These are phyloP conservation scores for Solanum peruvianum DNA, from an alignment of 257 asterid species.

Conservation along the genomic window DNA sequence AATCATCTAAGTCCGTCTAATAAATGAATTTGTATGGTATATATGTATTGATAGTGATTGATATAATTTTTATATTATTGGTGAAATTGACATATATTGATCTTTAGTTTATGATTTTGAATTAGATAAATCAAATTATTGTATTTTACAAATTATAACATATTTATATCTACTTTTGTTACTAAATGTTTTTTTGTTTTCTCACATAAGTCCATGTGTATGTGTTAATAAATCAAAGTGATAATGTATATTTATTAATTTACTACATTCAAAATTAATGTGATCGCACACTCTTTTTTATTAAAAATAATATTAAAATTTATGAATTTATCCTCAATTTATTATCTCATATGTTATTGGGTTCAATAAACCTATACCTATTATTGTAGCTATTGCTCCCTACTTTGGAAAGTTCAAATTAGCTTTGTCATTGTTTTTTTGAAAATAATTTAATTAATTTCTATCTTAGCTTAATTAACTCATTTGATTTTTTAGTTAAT, in stretches of 20 bases:
- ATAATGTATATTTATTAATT: background rate
- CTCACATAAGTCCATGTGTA: background rate
- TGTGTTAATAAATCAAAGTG: background rate
- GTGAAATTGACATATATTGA: no score
- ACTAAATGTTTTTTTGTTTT: background rate
- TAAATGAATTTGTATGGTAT: background rate
- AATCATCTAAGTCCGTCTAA: background rate
- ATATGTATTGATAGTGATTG: background rate
- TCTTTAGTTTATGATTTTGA: background rate
- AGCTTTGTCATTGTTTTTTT: background rate
- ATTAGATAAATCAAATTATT: background rate
- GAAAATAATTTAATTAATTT: background rate
- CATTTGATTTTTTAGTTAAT: background rate
- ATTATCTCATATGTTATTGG: background rate
- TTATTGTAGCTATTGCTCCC: background rate
- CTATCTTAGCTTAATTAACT: background rate
- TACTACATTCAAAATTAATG: background rate
- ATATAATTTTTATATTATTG: background rate
- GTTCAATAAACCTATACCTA: background rate
- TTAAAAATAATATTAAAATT: background rate
- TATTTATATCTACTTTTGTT: background rate
- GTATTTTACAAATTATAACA: background rate
- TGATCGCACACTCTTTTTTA: fast-evolving
- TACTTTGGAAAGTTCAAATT: background rate
- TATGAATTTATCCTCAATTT: background rate